Conservation (phyloP, 1,139 yeast genomes). For the Suhomyces terraborum region DNA sequence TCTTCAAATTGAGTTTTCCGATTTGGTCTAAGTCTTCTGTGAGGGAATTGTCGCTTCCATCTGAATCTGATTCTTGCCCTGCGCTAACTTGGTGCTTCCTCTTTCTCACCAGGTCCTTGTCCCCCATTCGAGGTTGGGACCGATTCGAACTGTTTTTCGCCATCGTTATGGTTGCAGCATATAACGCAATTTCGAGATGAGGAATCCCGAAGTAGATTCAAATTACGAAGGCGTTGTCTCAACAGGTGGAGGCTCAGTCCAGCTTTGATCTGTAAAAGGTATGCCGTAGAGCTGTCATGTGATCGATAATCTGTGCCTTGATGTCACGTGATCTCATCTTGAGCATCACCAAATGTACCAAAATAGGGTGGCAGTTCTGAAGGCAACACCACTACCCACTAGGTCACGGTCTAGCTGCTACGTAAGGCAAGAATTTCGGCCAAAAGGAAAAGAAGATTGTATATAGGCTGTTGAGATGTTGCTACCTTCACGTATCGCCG, state of each 20-base stretch:
- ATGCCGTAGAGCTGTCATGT: background rate
- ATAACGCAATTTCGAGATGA: background rate
- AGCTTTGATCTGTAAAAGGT: background rate
- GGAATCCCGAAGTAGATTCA: background rate
- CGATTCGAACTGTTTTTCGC: background rate
- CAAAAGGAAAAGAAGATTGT: too few relatives aligned
- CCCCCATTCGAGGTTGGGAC: background rate
- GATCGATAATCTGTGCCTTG: background rate
- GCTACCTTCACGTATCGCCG: background rate
- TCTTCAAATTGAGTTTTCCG: constrained; percentile 38
- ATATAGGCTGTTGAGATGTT: constrained; percentile 1
- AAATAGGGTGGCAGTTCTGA: background rate
- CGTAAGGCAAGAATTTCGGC: too few relatives aligned
- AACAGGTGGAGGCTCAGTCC: too few relatives aligned
- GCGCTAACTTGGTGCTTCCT: constrained; percentile 2
- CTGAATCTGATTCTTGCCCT: constrained; percentile 4
- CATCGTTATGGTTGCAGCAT: background rate
- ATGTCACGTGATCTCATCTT: background rate
- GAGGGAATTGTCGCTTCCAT: constrained; percentile 36
- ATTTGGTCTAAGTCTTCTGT: constrained; percentile 49
- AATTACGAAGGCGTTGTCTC: too few relatives aligned
- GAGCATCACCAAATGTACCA: background rate
- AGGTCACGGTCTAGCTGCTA: too few relatives aligned
- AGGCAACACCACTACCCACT: too few relatives aligned
- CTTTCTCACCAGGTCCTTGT: constrained; percentile 3